Evolutionary conservation across 179 eudicot genomes (phyloP), one percentile per base, ranked within the genome.

Genomic region (Beta macrorhiza): DNA sequence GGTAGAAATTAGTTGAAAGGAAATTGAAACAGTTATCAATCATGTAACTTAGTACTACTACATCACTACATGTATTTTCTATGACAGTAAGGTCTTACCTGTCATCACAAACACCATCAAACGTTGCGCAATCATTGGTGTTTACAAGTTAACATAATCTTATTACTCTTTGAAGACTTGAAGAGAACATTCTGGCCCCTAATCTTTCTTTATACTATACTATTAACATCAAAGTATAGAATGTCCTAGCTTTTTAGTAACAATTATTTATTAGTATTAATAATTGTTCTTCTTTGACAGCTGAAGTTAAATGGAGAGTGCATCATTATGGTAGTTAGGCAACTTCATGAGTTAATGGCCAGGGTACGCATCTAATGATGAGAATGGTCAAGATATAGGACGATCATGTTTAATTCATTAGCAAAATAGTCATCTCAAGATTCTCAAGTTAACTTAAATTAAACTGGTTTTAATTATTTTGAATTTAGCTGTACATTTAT

Each of bases 91-190:
- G 67, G 71, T 64, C 25, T 62, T 76, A 71, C 49, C 84, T 85
- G 83, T 85, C 73, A 79, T 51, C 16, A 81, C 32, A 80, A 56
- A 76, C 74, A 65, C 80, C 71, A 42, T 56, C 62, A 72, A 80
- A 72, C 75, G 67, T 63, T 65, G 78, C 73, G 70, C 78, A 84
- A 84, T 84, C 72, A 81, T 84, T 74, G 87, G 79, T 47, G 56
- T 47, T 29, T 80, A 64, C 80, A 77, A 47, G 37, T 74, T 5
- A 74, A 17, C 64, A 25, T 25, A 25, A 74, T 53, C 79, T 62
- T 75, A 75, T 37, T 63, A 37, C 16, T 77, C n/a, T 13, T 22
- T 51, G 6, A 52, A 42, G 44, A 47, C 22, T 77, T 67, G 25
- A 83, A 75, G 0, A 71, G 79, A 81, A 78, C 78, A 81, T 74